Evolutionary conservation across 352 stramenopile genomes (phyloP), one percentile per base, ranked within the genome.

Genomic region (Pythium phragmitis): DNA sequence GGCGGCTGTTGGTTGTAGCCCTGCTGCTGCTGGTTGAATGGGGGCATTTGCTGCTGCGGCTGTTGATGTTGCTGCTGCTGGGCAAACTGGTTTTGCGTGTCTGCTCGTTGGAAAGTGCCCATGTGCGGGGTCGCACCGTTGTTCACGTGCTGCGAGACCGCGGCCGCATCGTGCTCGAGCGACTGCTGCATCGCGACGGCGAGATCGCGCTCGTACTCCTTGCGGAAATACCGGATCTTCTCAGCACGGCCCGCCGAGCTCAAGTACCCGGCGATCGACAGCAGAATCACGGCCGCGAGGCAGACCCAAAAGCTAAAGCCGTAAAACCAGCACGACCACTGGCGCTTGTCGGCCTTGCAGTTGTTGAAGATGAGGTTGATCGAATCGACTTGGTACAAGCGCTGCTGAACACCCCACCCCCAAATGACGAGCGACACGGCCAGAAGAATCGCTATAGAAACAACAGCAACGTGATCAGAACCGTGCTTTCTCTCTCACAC

Each of bases 271-370:
- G 85, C 86, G 56, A 92, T 72, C 0, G 83, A 90, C 30, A 92
- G 73, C 43, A 91, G 70, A 66, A 92, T 90, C 17, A 94, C 85
- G 11, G 81, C 81, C 4, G 83, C 83, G n/a, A 94, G 71, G 60
- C 83, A 91, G 13, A 89, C 82, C 85, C 85, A 94, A 54, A 94
- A 94, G 65, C 85, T 94, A 63, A 83, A 91, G 16, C 85, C 85
- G 60, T 94, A 94, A 72, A 94, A 94, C 85, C 85, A 94, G 70
- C 85, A 94, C 47, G 77, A 78, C 85, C 85, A 94, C 39, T 91
- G 57, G 36, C 68, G 75, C 50, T 76, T 68, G 55, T 91, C 73
- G 1, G 77, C 71, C 68, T 92, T 92, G 62, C 85, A 94, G 36
- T 72, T 85, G 11, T 79, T 78, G 65, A 89, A 94, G 7, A 82